phyloP scores from a whole-genome alignment of 495 filamentous ascomycete species.

The Neurospora cerealis region DNA sequence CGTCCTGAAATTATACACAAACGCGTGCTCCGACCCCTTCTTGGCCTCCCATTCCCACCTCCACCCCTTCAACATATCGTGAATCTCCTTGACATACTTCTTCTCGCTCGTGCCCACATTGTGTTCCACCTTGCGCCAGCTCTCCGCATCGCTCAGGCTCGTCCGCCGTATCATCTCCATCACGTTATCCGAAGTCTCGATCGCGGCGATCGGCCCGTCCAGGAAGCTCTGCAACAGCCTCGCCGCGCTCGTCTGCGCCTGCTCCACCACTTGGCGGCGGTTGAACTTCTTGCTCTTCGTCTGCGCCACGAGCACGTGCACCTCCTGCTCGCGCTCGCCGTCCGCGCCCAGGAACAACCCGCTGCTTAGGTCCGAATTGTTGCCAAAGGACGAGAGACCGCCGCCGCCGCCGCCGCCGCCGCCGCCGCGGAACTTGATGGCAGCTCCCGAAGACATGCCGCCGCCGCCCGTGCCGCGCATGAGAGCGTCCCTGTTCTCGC shows the following conservation, averaged over 20 bases:
- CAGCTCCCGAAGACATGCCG: slow-evolving; percentile 26
- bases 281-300: slow-evolving; percentile 87
- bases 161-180: slow-evolving; percentile 70
- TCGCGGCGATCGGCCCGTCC: slow-evolving; percentile 71
- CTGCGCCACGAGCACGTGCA: slow-evolving; percentile 70
- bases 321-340: slow-evolving; percentile 54
- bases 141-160: slow-evolving; percentile 68
- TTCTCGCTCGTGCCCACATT: slow-evolving; percentile 66
- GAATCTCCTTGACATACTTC: slow-evolving; percentile 77
- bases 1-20: slow-evolving; percentile 75
- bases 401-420: background rate
- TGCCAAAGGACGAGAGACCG: background rate
- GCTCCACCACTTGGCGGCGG: slow-evolving; percentile 72
- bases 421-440: slow-evolving; percentile 16
- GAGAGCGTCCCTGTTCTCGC: slow-evolving; percentile 38
- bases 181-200: slow-evolving; percentile 82
- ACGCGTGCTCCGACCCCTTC: slow-evolving; percentile 50
- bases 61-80: slow-evolving; percentile 59
- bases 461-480: slow-evolving; percentile 43
- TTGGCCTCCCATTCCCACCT: slow-evolving; percentile 46
- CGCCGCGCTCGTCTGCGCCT: slow-evolving; percentile 55
- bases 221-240: slow-evolving; percentile 55
- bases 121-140: slow-evolving; percentile 78
- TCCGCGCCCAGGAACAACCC: slow-evolving; percentile 7
- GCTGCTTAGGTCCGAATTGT: slow-evolving; percentile 9